Evolutionary conservation across 2,329 filamentous ascomycete genomes (phyloP).

Genomic region (Apiospora koreana): DNA sequence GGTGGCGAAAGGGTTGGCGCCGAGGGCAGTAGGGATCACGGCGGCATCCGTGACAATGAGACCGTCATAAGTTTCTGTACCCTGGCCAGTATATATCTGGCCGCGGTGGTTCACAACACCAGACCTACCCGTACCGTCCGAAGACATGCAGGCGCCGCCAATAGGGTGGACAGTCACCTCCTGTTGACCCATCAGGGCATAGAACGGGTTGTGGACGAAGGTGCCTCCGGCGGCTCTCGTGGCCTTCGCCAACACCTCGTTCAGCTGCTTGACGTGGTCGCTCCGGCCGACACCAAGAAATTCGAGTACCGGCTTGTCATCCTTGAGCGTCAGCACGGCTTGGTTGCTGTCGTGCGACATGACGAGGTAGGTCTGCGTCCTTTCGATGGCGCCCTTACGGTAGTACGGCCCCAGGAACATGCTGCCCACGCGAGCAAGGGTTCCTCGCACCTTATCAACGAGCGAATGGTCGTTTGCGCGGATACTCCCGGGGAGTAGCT

Average conservation of each 20-base stretch:
- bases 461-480: slow-evolving; percentile 39
- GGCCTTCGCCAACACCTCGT: slow-evolving; percentile 52
- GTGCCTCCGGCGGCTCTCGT: slow-evolving; percentile 61
- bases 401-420: slow-evolving; percentile 61
- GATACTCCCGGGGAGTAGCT: slow-evolving; percentile 51
- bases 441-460: slow-evolving; percentile 44
- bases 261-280: slow-evolving; percentile 54
- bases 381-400: slow-evolving; percentile 55
- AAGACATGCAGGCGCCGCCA: slow-evolving; percentile 64
- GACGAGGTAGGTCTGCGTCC: slow-evolving; percentile 64
- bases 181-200: slow-evolving; percentile 54
- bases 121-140: slow-evolving; percentile 54
- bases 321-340: slow-evolving; percentile 57
- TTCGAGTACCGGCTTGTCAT: slow-evolving; percentile 60
- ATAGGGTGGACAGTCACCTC: slow-evolving; percentile 68
- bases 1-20: slow-evolving; percentile 69
- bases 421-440: slow-evolving; percentile 51
- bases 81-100: slow-evolving; percentile 57
- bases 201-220: slow-evolving; percentile 60
- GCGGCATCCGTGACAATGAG: slow-evolving; percentile 64
- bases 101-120: slow-evolving; percentile 65
- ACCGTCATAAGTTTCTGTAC: slow-evolving; percentile 53
- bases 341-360: slow-evolving; percentile 70
- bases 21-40: slow-evolving; percentile 61
- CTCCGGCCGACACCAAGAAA: slow-evolving; percentile 61